Conservation (phyloP, 441 rosid species). For the Iberis amara region DNA sequence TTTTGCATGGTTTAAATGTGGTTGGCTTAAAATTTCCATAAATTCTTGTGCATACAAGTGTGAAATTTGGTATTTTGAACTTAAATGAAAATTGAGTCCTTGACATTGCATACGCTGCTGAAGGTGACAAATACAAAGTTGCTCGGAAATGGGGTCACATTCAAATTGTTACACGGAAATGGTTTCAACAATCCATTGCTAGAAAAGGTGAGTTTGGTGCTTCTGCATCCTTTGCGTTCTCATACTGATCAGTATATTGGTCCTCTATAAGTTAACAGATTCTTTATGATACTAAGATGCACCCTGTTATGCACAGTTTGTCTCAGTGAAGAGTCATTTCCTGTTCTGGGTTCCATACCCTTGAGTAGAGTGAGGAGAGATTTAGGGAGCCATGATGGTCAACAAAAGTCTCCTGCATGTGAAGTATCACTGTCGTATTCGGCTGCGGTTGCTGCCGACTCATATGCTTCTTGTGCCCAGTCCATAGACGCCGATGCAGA, state of each 20-base stretch:
- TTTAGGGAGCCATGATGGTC: slow-evolving; percentile 45
- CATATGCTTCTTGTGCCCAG: slow-evolving; percentile 41
- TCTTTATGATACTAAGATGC: slow-evolving; percentile 36
- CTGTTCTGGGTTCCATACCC: slow-evolving; percentile 59
- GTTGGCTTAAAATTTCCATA: slow-evolving; percentile 2
- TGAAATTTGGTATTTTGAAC: slow-evolving; percentile 5
- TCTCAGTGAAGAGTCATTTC: slow-evolving; percentile 83
- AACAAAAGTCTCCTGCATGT: slow-evolving; percentile 41
- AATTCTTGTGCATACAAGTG: not conserved
- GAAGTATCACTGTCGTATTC: slow-evolving; percentile 37
- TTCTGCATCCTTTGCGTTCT: slow-evolving; percentile 18
- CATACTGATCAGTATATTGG: slow-evolving; percentile 15
- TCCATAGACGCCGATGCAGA: slow-evolving; percentile 64
- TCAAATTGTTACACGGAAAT: slow-evolving; percentile 73
- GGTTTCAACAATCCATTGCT: slow-evolving; percentile 83
- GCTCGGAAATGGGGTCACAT: slow-evolving; percentile 90
- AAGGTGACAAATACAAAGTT: slow-evolving; percentile 93
- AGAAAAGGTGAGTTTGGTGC: slow-evolving; percentile 60
- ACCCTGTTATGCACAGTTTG: slow-evolving; percentile 59
- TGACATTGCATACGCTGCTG: slow-evolving; percentile 68
- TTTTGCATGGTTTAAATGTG: slow-evolving; percentile 8
- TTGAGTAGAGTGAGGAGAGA: slow-evolving; percentile 38
- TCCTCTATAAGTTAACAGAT: slow-evolving; percentile 25
- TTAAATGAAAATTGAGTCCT: slow-evolving; percentile 36
- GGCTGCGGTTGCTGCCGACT: slow-evolving; percentile 41